phyloP scores from a whole-genome alignment of 257 asterid species.

The Parsonsia alboflavescens region DNA sequence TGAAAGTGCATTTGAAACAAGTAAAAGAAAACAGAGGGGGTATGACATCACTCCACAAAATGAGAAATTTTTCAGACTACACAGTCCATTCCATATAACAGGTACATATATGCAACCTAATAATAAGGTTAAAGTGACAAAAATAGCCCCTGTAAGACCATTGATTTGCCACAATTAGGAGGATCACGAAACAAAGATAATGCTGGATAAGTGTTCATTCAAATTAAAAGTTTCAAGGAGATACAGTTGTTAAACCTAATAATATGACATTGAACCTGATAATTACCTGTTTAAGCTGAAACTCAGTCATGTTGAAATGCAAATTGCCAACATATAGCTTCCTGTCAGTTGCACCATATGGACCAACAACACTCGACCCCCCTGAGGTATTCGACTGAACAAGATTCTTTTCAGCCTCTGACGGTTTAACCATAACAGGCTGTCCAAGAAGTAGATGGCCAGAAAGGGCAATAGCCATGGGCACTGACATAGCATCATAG shows the following conservation, averaged over 20 bases:
- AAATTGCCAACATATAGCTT: slow-evolving; percentile 92
- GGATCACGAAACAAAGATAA: not conserved
- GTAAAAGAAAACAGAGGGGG: no score
- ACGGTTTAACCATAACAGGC: slow-evolving; percentile 98
- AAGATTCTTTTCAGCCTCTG: slow-evolving; percentile 99
- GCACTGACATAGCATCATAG: slow-evolving; percentile 94
- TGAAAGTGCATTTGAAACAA: no score
- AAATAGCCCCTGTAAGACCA: not conserved
- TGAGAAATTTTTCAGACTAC: not conserved
- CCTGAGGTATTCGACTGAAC: slow-evolving; percentile 78
- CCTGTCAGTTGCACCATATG: slow-evolving; percentile 87
- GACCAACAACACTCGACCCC: slow-evolving; percentile 74
- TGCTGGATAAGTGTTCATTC: not conserved
- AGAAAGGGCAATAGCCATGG: slow-evolving; percentile 93
- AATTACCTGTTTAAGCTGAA: slow-evolving; percentile 84
- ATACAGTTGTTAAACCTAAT: not conserved
- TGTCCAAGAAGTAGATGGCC: slow-evolving; percentile 94
- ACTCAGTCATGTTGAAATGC: slow-evolving; percentile 92
- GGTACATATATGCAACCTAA: not conserved
- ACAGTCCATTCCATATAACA: not conserved
- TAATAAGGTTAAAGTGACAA: not conserved
- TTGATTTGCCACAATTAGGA: not conserved
- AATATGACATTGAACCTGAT: not conserved
- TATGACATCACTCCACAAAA: no score
- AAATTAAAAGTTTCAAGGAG: not conserved